A percentile compares a stretch with the other conserved stretches of the same genome.
These are phyloP conservation scores for Cystofilobasidium capitatum DNA, from an alignment of 768 basidiomycete species.

Conservation along the genomic window DNA sequence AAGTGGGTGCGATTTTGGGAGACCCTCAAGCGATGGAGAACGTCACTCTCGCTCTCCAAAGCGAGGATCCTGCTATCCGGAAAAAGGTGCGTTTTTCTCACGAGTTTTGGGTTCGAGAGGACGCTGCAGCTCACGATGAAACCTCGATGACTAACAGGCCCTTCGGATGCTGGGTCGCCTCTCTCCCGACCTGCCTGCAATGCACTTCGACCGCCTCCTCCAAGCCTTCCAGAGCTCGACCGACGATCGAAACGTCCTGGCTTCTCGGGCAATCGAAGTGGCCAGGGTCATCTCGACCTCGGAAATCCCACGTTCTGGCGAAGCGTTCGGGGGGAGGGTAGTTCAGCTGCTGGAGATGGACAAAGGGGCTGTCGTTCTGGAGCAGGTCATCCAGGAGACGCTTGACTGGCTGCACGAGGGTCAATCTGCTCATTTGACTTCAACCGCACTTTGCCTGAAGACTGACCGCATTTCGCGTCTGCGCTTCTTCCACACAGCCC, in stretches of 20 bases:
- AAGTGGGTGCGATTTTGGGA: neutral
- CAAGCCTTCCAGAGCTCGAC: neutral
- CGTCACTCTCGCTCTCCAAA: constrained; percentile 15
- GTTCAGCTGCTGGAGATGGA: neutral
- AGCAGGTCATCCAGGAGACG: neutral
- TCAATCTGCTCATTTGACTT: neutral
- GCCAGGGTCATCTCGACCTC: neutral
- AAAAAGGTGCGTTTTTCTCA: constrained; percentile 1
- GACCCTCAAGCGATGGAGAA: constrained; percentile 1
- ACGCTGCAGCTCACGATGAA: too few relatives aligned
- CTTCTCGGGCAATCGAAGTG: neutral
- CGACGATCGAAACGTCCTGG: neutral
- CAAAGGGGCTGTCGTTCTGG: neutral
- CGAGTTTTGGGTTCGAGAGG: neutral
- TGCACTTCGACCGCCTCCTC: constrained; percentile 8
- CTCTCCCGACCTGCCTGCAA: constrained; percentile 3
- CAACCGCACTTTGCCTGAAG: neutral
- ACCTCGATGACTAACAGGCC: neutral
- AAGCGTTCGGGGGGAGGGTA: neutral
- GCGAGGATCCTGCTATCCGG: constrained; percentile 8
- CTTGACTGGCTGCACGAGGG: neutral
- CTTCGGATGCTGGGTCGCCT: neutral
- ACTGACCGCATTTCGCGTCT: neutral
- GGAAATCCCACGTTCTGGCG: neutral
- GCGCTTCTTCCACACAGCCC: too few relatives aligned